Evolutionary conservation across 352 stramenopile species (phyloP), one percentile per base, ranked within the genome.

Genomic region (Phytophthora brassicae): DNA sequence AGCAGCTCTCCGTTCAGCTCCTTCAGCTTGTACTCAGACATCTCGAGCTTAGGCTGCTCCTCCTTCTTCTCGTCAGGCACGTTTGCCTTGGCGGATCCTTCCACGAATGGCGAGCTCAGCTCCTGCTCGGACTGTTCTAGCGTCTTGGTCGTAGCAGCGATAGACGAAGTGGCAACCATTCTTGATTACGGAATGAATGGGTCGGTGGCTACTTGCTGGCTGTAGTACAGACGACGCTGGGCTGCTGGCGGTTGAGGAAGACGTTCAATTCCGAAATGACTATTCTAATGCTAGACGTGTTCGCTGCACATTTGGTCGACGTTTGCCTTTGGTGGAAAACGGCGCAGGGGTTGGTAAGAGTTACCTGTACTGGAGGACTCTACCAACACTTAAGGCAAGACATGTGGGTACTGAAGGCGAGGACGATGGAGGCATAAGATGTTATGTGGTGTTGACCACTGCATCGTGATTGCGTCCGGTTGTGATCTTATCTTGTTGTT

Each of bases 1-100:
- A n/a, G 36, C 16, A 97, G 67, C 71, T 96, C 84, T 36, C 90
- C 91, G 42, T 79, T 88, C 24, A 97, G 55, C 68, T 98, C 92
- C 53, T 81, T 78, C 41, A 71, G 74, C 79, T 96, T 97, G 78
- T 90, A 96, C 58, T 90, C 75, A 38, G 85, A 92, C 77, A 90
- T 88, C 39, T 72, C 70, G n/a, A 62, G 28, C 19, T 73, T 60
- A 36, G 62, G 53, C 22, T 64, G 22, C 22, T 74, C 58, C 14
- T 65, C 54, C 47, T 63, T 38, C 23, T 78, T 60, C 8, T 31
- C 26, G 8, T 68, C 70, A 42, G 72, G 64, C 3, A 74, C 39
- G 7, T 29, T 42, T 19, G 57, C 53, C 28, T 74, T 55, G 26
- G 50, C 55, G 28, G 72, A 72, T 20, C 36, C 33, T 14, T 64